These are phyloP conservation scores for Hansenula sp. DNA, from an alignment of 1,139 yeast genomes.

Conservation along the genomic window DNA sequence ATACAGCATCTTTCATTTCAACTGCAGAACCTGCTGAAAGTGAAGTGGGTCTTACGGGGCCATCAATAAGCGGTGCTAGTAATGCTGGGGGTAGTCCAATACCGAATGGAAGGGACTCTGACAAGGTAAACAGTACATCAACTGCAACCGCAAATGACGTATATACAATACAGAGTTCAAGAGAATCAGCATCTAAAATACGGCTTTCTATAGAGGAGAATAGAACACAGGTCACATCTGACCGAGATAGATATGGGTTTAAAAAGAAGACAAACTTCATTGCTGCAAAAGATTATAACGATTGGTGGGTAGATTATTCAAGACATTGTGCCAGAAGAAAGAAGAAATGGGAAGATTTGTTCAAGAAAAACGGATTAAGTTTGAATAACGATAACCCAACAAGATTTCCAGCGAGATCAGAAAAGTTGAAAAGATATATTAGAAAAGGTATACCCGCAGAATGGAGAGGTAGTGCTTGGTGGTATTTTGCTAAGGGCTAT, in stretches of 20 bases:
- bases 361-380: slow-evolving; percentile 66
- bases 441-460: slow-evolving; percentile 94
- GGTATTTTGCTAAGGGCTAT: slow-evolving; percentile 89
- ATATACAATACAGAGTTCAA: slow-evolving; percentile 8
- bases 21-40: not conserved
- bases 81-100: too few species aligned
- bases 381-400: slow-evolving; percentile 34
- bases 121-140: too few species aligned
- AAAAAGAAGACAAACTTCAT: slow-evolving; percentile 55
- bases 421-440: slow-evolving; percentile 74
- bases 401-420: slow-evolving; percentile 81
- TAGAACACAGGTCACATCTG: slow-evolving; percentile 9
- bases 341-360: slow-evolving; percentile 66
- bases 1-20: slow-evolving; percentile 1
- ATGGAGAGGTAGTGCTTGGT: slow-evolving; percentile 98
- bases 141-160: slow-evolving; percentile 5
- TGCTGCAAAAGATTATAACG: slow-evolving; percentile 54
- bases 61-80: not conserved
- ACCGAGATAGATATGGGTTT: slow-evolving; percentile 81
- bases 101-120: too few species aligned
- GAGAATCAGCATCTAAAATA: slow-evolving; percentile 15
- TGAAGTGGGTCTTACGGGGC: not conserved
- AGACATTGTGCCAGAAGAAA: slow-evolving; percentile 58
- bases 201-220: slow-evolving; percentile 17
- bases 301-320: slow-evolving; percentile 71